phyloP scores from a whole-genome alignment of 2,329 filamentous ascomycete species.

The Xylaria sp. region DNA sequence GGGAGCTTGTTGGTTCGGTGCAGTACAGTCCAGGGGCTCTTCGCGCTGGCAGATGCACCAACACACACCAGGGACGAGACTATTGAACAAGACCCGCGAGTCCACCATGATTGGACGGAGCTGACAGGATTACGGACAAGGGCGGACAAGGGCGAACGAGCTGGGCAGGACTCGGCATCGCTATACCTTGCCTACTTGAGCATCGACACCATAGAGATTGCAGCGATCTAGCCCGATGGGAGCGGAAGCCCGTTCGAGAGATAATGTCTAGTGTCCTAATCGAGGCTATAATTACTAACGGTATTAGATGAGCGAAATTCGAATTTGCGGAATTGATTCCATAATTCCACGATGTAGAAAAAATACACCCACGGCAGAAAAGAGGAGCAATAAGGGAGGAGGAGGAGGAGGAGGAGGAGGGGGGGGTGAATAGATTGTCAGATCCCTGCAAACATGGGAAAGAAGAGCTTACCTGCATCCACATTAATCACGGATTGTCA shows the following conservation, averaged over 20 bases:
- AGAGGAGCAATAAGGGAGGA: neutral
- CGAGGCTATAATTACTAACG: neutral
- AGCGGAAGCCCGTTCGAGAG: neutral
- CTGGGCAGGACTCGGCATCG: neutral
- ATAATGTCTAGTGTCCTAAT: neutral
- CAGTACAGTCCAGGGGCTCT: constrained; percentile 14
- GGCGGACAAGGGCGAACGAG: constrained; percentile 17
- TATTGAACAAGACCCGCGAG: constrained; percentile 33
- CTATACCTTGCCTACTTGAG: constrained; percentile 1
- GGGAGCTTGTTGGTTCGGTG: constrained; percentile 25
- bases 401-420: neutral
- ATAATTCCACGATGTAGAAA: neutral
- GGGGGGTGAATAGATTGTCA: neutral
- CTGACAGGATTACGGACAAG: constrained; percentile 8
- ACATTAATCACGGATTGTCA: constrained; percentile 12
- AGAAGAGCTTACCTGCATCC: constrained; percentile 2
- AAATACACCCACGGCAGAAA: neutral
- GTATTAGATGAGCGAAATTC: neutral
- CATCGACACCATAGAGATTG: neutral
- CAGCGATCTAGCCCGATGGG: neutral
- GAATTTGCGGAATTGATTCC: neutral
- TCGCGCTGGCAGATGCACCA: constrained; percentile 26
- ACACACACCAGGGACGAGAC: constrained; percentile 12
- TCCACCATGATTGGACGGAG: constrained; percentile 16
- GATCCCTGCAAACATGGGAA: neutral